Evolutionary conservation across 208 protist genomes (phyloP).

Genomic region (Acanthamoeba royreba): DNA sequence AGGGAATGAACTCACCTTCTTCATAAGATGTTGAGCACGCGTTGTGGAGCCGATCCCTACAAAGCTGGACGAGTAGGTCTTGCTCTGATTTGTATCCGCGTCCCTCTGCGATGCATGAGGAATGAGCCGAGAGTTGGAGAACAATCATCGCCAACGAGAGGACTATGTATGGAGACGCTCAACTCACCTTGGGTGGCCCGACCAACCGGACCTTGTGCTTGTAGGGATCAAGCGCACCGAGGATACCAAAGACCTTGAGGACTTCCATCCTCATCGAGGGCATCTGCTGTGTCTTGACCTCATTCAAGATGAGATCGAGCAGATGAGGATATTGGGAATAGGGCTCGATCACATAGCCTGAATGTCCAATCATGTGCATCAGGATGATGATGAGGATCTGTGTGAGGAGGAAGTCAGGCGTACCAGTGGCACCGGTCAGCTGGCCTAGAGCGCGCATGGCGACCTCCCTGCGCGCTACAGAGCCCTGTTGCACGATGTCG

Average conservation of each 20-base stretch:
- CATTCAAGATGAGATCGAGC: constrained; percentile 76
- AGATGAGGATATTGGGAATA: constrained; percentile 81
- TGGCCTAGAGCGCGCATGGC: constrained; percentile 76
- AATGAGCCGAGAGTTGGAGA: not conserved
- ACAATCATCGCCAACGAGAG: not conserved
- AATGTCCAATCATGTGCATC: not conserved
- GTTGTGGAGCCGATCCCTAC: no score
- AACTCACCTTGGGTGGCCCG: not conserved
- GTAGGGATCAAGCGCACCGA: constrained; percentile 90
- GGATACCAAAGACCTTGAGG: constrained; percentile 85
- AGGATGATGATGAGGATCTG: not conserved
- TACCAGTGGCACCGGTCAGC: constrained; percentile 70
- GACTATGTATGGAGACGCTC: not conserved
- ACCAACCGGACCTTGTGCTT: constrained; percentile 62
- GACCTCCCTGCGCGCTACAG: constrained; percentile 61
- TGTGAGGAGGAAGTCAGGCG: not conserved
- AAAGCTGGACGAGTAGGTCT: no score
- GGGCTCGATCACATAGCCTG: constrained; percentile 78
- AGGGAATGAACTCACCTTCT: constrained; percentile 33
- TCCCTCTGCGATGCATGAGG: no score
- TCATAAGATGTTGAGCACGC: not conserved
- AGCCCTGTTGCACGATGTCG: constrained; percentile 78
- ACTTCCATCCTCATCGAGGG: constrained; percentile 77
- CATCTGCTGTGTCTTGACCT: constrained; percentile 76
- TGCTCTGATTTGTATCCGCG: no score